Base-by-base conservation (phyloP, 108 stramenopile species). In the Cyclostephanos tholiformis region DNA sequence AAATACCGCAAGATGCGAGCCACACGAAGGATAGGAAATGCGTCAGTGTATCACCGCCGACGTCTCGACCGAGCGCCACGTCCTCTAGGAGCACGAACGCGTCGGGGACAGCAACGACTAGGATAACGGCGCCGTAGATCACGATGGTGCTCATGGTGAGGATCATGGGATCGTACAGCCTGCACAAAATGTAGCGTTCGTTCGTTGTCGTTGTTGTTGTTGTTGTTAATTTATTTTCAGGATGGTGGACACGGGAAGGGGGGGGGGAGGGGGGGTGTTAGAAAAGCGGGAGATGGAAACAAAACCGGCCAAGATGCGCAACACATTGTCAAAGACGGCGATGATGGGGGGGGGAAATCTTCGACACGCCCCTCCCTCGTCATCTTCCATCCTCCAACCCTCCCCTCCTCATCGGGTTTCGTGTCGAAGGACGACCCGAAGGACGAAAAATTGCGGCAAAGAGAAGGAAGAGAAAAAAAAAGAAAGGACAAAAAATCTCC, bases 131-230 rank as follows among this genome's bases (percentile, higher is more conserved):
- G 55, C 94, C 94, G 10, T 76, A 62, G 44, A 86, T 82, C 23
- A 95, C 60, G 44, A 91, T 76, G 17, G 85, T 86, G 19, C 86
- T 76, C n/a, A 83, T 56, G 11, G 86, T 70, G 1, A 86, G 76
- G 26, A 90, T 69, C 22, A 77, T 67, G 14, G 71, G 65, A 63
- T 75, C 75, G 62, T 73, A 66, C 48, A 83, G 70, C 52, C 86
- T 85, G 35, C 35, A 51, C 6, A 51, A 20, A 23, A 25, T 20
- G 65, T 57, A 26, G 41, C 58, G n/a, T n/a, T 48, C n/a, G 71
- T 62, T 25, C 7, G 44, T 48, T 41, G 41, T 20, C 17, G 27
- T 30, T 11, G 43, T 4, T 16, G 39, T 49, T 49, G 25, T 46
- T 11, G 64, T 48, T 6, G 22, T 46, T 38, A 20, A 9, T 26